These are phyloP conservation scores for Leucocoprinus sp. DNA, from an alignment of 768 basidiomycete species.

Conservation along the genomic window DNA sequence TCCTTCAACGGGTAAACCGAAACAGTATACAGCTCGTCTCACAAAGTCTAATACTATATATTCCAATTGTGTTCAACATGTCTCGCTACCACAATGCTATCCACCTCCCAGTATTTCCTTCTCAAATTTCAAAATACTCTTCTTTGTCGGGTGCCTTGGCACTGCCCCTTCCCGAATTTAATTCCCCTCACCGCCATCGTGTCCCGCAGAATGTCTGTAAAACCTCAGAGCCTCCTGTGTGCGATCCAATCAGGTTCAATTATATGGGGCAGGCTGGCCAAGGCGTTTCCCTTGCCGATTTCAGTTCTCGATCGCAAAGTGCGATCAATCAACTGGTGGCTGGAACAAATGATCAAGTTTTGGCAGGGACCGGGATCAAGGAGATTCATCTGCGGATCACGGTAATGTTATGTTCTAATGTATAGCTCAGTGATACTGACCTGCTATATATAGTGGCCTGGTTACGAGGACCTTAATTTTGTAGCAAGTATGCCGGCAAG, in stretches of 20 bases:
- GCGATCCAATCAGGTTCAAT: conserved; percentile 31
- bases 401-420: conserved; percentile 12
- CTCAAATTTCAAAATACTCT: conserved; percentile 10
- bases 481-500: conserved; percentile 8
- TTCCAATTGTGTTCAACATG: conserved; percentile 8
- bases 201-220: conserved; percentile 12
- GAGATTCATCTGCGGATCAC: conserved; percentile 12
- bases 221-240: conserved; percentile 17
- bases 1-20: neutral
- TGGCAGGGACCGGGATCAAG: conserved; percentile 5
- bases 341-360: conserved; percentile 11
- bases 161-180: neutral
- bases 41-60: conserved; percentile 6
- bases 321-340: conserved; percentile 10
- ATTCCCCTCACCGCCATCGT: neutral
- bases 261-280: conserved; percentile 30
- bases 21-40: neutral
- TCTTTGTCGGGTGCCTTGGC: conserved; percentile 8
- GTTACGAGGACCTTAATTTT: conserved; percentile 12
- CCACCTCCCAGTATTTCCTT: conserved; percentile 9
- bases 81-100: conserved; percentile 10
- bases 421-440: neutral
- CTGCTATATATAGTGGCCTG: conserved; percentile 15
- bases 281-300: conserved; percentile 33
- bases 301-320: conserved; percentile 6